phyloP scores from a whole-genome alignment of 176 grass and related monocot species.

The Aegilops sharonensis region DNA sequence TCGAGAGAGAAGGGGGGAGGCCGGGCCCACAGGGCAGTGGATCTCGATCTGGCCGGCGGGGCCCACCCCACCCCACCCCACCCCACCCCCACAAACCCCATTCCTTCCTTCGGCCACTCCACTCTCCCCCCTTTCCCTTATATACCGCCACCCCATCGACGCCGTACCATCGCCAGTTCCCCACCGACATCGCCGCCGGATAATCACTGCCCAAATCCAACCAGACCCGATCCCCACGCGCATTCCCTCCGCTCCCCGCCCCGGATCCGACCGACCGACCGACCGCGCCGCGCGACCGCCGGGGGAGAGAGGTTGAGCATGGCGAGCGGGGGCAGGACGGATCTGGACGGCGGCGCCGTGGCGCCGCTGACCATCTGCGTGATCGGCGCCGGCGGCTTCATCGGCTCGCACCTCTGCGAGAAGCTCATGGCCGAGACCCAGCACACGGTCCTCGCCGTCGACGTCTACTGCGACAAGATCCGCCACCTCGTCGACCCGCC shows the following conservation, averaged over 20 bases:
- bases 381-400: conserved; percentile 40
- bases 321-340: conserved; percentile 33
- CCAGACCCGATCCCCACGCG: background rate
- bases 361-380: no score
- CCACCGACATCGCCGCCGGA: conserved; percentile 38
- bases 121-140: background rate
- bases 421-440: conserved; percentile 88
- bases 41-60: conserved; percentile 15
- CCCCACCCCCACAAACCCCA: no score
- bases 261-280: conserved; percentile 1
- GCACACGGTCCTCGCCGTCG: conserved; percentile 51
- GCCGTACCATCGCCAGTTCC: background rate
- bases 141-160: background rate
- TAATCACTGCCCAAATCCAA: no score
- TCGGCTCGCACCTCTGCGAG: conserved; percentile 98
- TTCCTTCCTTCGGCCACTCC: background rate
- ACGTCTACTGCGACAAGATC: conserved; percentile 99
- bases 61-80: background rate
- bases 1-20: no score
- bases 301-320: no score
- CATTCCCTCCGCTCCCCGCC: background rate
- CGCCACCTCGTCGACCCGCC: conserved; percentile 79
- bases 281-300: conserved; percentile 1
- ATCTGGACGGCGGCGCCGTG: conserved; percentile 73
- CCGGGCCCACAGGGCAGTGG: background rate